phyloP scores from a whole-genome alignment of 192 early-diverging fungal genomes.

The Piromyces sp. region DNA sequence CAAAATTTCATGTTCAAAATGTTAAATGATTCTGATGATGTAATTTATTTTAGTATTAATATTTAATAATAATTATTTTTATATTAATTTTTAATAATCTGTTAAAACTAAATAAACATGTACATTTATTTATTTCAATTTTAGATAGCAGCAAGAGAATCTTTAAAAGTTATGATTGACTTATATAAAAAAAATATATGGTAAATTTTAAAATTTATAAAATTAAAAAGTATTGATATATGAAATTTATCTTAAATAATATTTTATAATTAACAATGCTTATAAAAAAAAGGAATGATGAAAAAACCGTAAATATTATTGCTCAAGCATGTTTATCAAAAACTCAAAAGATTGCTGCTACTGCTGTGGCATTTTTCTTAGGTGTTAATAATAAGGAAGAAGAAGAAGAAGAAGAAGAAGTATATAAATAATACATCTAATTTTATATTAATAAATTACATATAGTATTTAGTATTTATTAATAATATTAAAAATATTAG shows the following conservation, averaged over 20 bases:
- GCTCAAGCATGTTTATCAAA: slow-evolving; percentile 89
- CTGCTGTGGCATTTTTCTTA: slow-evolving; percentile 88
- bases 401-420: slow-evolving; percentile 54
- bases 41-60: not conserved
- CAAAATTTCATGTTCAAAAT: slow-evolving; percentile 98
- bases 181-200: slow-evolving; percentile 92
- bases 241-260: too few relatives aligned
- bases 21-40: slow-evolving; percentile 48
- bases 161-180: slow-evolving; percentile 92
- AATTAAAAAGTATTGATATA: too few relatives aligned
- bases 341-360: slow-evolving; percentile 75
- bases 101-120: too few relatives aligned
- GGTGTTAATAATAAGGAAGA: slow-evolving; percentile 43
- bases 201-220: slow-evolving; percentile 10
- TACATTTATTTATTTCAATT: not conserved
- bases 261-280: too few relatives aligned
- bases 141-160: slow-evolving; percentile 80
- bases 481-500: not conserved
- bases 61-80: not conserved
- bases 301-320: slow-evolving; percentile 97
- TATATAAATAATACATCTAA: slow-evolving; percentile 30
- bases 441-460: not conserved
- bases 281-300: slow-evolving; percentile 63
- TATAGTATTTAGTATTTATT: too few relatives aligned
- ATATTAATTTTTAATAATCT: not conserved